These are phyloP conservation scores for Psilocybe subaeruginosa DNA, from an alignment of 768 basidiomycete species.

Conservation along the genomic window DNA sequence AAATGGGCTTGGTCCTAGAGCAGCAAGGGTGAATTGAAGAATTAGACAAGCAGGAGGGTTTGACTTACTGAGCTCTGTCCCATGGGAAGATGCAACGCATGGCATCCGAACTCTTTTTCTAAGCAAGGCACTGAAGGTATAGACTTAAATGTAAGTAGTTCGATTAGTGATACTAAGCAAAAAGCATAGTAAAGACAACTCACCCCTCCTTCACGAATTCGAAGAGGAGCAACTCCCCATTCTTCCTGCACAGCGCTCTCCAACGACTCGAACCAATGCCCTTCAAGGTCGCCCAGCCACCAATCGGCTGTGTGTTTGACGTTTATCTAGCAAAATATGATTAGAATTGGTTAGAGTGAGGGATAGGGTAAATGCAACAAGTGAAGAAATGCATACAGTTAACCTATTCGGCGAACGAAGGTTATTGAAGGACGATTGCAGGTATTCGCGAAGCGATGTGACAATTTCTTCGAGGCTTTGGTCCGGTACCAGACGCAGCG, in stretches of 20 bases:
- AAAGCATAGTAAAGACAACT: slow-evolving; percentile 23
- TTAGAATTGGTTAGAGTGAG: neutral
- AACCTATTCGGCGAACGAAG: slow-evolving; percentile 74
- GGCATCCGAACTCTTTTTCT: slow-evolving; percentile 89
- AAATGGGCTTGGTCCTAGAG: slow-evolving; percentile 88
- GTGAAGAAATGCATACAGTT: slow-evolving; percentile 47
- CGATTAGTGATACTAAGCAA: slow-evolving; percentile 4
- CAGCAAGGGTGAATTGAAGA: slow-evolving; percentile 6
- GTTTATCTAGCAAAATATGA: slow-evolving; percentile 53
- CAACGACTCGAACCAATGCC: slow-evolving; percentile 84
- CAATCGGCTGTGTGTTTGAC: slow-evolving; percentile 89
- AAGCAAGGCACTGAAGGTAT: slow-evolving; percentile 94
- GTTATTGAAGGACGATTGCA: slow-evolving; percentile 58
- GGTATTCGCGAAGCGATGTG: slow-evolving; percentile 57
- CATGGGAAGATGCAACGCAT: slow-evolving; percentile 91
- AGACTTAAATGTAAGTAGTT: slow-evolving; percentile 51
- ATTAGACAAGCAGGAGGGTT: slow-evolving; percentile 2
- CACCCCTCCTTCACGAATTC: slow-evolving; percentile 93
- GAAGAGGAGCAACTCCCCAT: slow-evolving; percentile 85
- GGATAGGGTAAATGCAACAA: neutral
- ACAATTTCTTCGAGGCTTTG: slow-evolving; percentile 79
- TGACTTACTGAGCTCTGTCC: slow-evolving; percentile 83
- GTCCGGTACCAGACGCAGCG: slow-evolving; percentile 93
- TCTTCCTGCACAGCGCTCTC: slow-evolving; percentile 83
- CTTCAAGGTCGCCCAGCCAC: slow-evolving; percentile 93